Evolutionary conservation across 192 early-diverging fungal genomes (phyloP).

Genomic region (Allomyces macrogynus): DNA sequence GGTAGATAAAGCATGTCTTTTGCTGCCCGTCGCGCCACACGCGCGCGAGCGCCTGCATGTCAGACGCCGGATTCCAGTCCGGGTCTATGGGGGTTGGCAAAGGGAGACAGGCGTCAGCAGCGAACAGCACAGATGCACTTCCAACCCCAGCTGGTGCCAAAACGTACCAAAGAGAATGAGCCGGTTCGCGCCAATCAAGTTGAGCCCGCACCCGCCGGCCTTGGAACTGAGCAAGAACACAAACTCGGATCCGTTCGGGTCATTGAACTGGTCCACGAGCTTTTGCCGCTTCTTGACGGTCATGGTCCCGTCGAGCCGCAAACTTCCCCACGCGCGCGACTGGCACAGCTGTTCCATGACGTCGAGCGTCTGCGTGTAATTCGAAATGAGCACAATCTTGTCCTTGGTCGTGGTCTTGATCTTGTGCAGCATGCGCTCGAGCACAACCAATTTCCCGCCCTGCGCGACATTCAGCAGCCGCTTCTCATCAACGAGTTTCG

Average conservation of each 20-base stretch:
- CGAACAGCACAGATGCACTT: neutral
- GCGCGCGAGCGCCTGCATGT: slow-evolving; percentile 76
- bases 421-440: slow-evolving; percentile 56
- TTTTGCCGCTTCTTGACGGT: slow-evolving; percentile 78
- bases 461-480: slow-evolving; percentile 29
- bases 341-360: slow-evolving; percentile 73
- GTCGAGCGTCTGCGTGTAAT: slow-evolving; percentile 96
- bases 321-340: slow-evolving; percentile 36
- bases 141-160: neutral
- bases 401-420: slow-evolving; percentile 48
- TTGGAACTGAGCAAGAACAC: slow-evolving; percentile 92
- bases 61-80: slow-evolving; percentile 90
- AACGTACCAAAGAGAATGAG: slow-evolving; percentile 72
- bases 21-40: slow-evolving; percentile 64
- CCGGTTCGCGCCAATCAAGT: slow-evolving; percentile 93
- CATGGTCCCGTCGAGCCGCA: slow-evolving; percentile 89
- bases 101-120: neutral
- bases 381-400: slow-evolving; percentile 95
- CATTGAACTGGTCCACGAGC: slow-evolving; percentile 90
- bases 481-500: slow-evolving; percentile 45
- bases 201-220: slow-evolving; percentile 95
- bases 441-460: slow-evolving; percentile 79
- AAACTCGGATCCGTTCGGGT: slow-evolving; percentile 67
- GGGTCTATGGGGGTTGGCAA: slow-evolving; percentile 25
- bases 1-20: slow-evolving; percentile 84